Conservation (phyloP, 176 grass and related monocot genomes). For the Phoenix roebelenii region DNA sequence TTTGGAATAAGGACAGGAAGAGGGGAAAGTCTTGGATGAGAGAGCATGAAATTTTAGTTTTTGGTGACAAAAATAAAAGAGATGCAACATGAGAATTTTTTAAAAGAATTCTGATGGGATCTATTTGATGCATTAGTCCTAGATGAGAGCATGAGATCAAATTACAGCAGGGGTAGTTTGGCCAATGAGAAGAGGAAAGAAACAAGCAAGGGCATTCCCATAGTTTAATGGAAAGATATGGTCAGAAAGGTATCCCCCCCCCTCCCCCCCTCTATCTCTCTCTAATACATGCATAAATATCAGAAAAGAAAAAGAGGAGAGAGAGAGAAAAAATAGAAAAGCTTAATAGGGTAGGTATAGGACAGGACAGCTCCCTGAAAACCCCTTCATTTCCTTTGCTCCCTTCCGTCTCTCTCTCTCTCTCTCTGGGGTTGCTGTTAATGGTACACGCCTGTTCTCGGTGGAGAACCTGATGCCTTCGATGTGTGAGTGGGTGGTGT, state of each 20-base stretch:
- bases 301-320: neutral
- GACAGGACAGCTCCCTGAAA: slow-evolving; percentile 50
- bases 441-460: neutral
- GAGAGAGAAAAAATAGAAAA: slow-evolving; percentile 19
- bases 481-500: slow-evolving; percentile 9
- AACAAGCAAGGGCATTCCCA: too few species aligned
- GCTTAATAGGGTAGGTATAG: slow-evolving; percentile 37
- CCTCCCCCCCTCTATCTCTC: neutral
- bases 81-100: too few species aligned
- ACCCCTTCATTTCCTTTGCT: slow-evolving; percentile 5
- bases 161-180: too few species aligned
- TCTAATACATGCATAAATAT: slow-evolving; percentile 1
- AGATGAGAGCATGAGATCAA: too few species aligned
- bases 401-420: neutral
- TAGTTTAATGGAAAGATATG: neutral
- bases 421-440: neutral
- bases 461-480: slow-evolving; percentile 9
- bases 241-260: neutral
- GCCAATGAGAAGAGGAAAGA: too few species aligned
- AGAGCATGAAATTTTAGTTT: too few species aligned
- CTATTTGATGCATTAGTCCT: too few species aligned
- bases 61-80: too few species aligned
- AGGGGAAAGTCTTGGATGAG: too few species aligned
- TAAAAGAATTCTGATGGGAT: too few species aligned
- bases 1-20: too few species aligned